A percentile compares a stretch with the other conserved stretches of the same genome.
phyloP scores from a whole-genome alignment of 2,329 filamentous ascomycete genomes.

The Paecilomyces formosus region DNA sequence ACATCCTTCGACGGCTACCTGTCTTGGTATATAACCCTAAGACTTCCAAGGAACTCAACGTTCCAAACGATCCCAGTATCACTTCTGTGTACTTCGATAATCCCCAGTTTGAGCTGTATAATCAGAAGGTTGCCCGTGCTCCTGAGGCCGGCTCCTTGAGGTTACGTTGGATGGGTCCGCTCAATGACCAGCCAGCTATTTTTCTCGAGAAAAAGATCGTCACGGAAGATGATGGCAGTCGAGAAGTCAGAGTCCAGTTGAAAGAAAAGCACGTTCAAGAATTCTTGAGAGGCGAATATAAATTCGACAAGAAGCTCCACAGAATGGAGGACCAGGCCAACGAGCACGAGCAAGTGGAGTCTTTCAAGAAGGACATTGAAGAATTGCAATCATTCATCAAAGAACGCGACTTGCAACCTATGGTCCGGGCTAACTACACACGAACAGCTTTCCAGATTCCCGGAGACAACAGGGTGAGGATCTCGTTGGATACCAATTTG shows the following conservation, averaged over 20 bases:
- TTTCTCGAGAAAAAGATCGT: slow-evolving; percentile 85
- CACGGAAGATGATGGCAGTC: slow-evolving; percentile 65
- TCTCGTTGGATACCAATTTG: slow-evolving; percentile 87
- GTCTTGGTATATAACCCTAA: slow-evolving; percentile 90
- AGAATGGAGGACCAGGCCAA: slow-evolving; percentile 76
- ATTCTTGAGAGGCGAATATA: slow-evolving; percentile 80
- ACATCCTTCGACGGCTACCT: slow-evolving; percentile 82
- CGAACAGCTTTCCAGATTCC: slow-evolving; percentile 96
- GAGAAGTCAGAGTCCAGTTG: slow-evolving; percentile 72
- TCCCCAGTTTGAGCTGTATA: slow-evolving; percentile 76
- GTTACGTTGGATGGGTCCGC: slow-evolving; percentile 83
- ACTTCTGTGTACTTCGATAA: slow-evolving; percentile 97
- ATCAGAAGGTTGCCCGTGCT: slow-evolving; percentile 70
- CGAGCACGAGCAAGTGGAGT: slow-evolving; percentile 57
- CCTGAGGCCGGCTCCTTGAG: slow-evolving; percentile 74
- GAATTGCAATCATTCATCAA: slow-evolving; percentile 75
- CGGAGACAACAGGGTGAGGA: slow-evolving; percentile 78
- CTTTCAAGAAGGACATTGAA: slow-evolving; percentile 63
- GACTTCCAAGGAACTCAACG: slow-evolving; percentile 70
- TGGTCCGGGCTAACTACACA: slow-evolving; percentile 85
- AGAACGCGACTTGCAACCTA: slow-evolving; percentile 69
- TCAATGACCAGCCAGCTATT: slow-evolving; percentile 71
- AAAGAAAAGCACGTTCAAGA: slow-evolving; percentile 91
- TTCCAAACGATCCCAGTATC: slow-evolving; percentile 74
- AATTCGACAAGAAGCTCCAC: slow-evolving; percentile 81